Base-by-base conservation (phyloP, 208 protist genomes). In the Strigomonas galati region DNA sequence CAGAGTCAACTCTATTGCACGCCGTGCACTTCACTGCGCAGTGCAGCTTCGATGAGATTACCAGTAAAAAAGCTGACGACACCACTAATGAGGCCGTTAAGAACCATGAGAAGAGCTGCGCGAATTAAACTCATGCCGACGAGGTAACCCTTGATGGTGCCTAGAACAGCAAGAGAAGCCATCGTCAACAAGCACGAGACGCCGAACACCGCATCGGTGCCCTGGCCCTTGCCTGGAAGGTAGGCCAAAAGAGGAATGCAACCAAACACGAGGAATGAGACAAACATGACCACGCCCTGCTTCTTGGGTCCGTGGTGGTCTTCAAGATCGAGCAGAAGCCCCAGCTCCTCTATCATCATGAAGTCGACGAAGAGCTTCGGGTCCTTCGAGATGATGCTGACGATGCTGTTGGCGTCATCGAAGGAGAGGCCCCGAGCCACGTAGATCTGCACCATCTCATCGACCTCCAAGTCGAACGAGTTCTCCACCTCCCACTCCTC, bases 391-490 rank as follows among this genome's bases (percentile, higher is more conserved):
- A 98, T 97, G 56, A 97, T 95, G 27, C 69, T 77, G n/a, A 98
- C 84, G 44, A 98, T 91, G n/a, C 78, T 87, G 12, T 68, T 72
- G 17, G 96, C 87, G 44, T 98, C 93, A 37, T 97, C 89, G 35
- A 89, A 81, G 19, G 78, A 87, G 6, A 98, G 79, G 2, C 97
- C 97, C 63, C 95, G 96, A 4, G 81, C 57, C 69, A 92, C 84
- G 77, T 99, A 99, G 32, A 98, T 83, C 37, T 98, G 94, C 26
- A 97, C 81, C 92, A 99, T 97, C 64, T 98, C 94, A 44, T 90
- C 79, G 35, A 95, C 85, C 67, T 99, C 94, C 49, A 95, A 71
- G 43, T 98, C 94, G 58, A 94, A 89, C 5, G 89, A 82, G 64
- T 97, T 97, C 56, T 98, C 89, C 67, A 98, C 79, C 70, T 98